A percentile compares a stretch with the other conserved stretches of the same genome.
Conservation (phyloP, 2,329 filamentous ascomycete genomes). For the Rhinocladiella similis region DNA sequence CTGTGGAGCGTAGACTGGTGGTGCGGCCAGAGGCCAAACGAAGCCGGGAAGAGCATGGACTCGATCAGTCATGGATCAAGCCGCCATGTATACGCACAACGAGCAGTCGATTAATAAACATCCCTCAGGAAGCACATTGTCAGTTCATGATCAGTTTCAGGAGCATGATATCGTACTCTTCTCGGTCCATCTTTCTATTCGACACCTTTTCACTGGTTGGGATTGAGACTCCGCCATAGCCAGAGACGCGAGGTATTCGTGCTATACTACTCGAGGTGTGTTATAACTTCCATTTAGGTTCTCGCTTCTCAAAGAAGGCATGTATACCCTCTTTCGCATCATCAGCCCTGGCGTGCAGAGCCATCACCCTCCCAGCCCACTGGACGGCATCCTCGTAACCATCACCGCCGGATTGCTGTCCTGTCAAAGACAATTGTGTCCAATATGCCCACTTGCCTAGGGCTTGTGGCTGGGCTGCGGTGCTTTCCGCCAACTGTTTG, state of each 20-base stretch:
- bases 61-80: neutral
- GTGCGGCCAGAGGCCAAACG: no score
- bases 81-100: neutral
- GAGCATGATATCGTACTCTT: no score
- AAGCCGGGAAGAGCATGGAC: neutral
- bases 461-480: slow-evolving; percentile 25
- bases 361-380: slow-evolving; percentile 29
- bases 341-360: slow-evolving; percentile 25
- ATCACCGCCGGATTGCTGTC: slow-evolving; percentile 19
- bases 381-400: slow-evolving; percentile 29
- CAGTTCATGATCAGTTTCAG: no score
- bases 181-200: no score
- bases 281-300: slow-evolving; percentile 26
- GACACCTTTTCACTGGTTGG: no score
- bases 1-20: no score
- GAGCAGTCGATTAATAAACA: neutral
- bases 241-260: neutral
- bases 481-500: slow-evolving; percentile 20
- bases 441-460: slow-evolving; percentile 30
- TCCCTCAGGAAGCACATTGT: no score
- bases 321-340: slow-evolving; percentile 27
- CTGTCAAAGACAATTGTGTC: slow-evolving; percentile 25
- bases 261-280: neutral
- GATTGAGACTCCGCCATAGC: neutral
- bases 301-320: slow-evolving; percentile 27